Evolutionary conservation across 2,329 filamentous ascomycete genomes (phyloP), one percentile per base, ranked within the genome.

Genomic region (Cladosporium sp.): DNA sequence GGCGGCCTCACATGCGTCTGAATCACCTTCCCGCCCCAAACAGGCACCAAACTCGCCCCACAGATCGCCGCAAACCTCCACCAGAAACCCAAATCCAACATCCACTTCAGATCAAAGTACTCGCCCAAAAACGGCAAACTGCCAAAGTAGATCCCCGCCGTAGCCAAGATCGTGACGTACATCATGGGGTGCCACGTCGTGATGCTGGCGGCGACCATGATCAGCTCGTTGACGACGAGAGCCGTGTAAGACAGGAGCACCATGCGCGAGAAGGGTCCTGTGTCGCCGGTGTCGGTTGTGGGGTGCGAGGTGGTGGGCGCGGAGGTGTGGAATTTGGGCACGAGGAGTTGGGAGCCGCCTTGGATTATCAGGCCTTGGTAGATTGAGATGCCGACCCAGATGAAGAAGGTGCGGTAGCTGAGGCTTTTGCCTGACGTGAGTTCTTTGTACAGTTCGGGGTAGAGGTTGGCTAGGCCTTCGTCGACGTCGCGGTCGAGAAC

Each of bases 361-460:
- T 99, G 94, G 73, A 99, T 98, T 76, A 98, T 89, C 69, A 91
- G 87, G 59, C 95, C 95, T 78, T 99, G 95, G 79, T 99, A 99
- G 70, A 99, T 88, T 43, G 91, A 96, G 13, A 99, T 92, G 18
- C 93, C 84, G 6, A 98, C 92, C 96, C 96, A 99, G 68, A 94
- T 88, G 81, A 97, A 97, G 81, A 99, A 99, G 13, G 93, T 97
- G 63, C 90, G 88, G 79, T 98, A 98, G 60, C 90, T 93, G 21
- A 99, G 85, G 5, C 90, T 93, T 16, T 91, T 89, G 11, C 94
- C 94, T 0, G 88, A 87, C 0, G 94, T 97, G n/a, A 99, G 84
- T 76, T 99, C 96, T 76, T 96, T 96, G 84, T 99, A 99, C 2
- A 99, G 86, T 74, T 99, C 95, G 0, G 95, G 96, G 76, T 99